Evolutionary conservation across 1,284 basidiomycete genomes (phyloP).

Genomic region (Tilletia setariae): DNA sequence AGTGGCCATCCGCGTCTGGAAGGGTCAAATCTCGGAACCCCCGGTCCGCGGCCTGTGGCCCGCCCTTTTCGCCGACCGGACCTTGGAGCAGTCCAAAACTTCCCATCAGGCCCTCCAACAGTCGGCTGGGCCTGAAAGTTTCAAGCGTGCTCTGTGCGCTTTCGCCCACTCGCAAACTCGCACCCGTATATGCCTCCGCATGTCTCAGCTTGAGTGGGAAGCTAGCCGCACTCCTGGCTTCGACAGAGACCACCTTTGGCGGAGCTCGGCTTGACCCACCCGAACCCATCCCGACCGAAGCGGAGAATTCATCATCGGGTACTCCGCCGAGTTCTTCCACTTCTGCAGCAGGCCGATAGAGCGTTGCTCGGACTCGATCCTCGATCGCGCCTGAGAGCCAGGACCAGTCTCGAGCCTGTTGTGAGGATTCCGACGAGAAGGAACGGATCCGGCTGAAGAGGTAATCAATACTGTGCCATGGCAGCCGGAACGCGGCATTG

Average conservation of each 20-base stretch:
- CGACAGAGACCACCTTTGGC: slow-evolving; percentile 70
- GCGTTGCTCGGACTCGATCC: slow-evolving; percentile 26
- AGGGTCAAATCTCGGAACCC: background rate
- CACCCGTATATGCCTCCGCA: slow-evolving; percentile 78
- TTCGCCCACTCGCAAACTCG: slow-evolving; percentile 20
- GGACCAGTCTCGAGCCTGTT: slow-evolving; percentile 22
- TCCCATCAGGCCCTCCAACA: slow-evolving; percentile 12
- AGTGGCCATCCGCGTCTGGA: slow-evolving; percentile 1
- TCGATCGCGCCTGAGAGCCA: slow-evolving; percentile 25
- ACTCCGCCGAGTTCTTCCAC: slow-evolving; percentile 25
- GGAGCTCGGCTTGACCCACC: slow-evolving; percentile 57
- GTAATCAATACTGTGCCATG: slow-evolving; percentile 69
- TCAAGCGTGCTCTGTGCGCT: slow-evolving; percentile 13
- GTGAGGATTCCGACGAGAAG: slow-evolving; percentile 57
- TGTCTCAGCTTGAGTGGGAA: slow-evolving; percentile 89
- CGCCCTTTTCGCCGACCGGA: background rate
- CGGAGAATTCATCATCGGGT: slow-evolving; percentile 28
- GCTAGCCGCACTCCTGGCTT: slow-evolving; percentile 73
- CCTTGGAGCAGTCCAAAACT: background rate
- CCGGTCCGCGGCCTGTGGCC: background rate
- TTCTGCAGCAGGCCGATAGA: slow-evolving; percentile 27
- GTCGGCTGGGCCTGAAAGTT: background rate
- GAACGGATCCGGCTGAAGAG: slow-evolving; percentile 65
- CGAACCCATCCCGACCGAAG: background rate
- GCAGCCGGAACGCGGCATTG: slow-evolving; percentile 86